A percentile compares a stretch with the other conserved stretches of the same genome.
phyloP scores from a whole-genome alignment of 192 early-diverging fungal species.

The Paraglomus occultum region DNA sequence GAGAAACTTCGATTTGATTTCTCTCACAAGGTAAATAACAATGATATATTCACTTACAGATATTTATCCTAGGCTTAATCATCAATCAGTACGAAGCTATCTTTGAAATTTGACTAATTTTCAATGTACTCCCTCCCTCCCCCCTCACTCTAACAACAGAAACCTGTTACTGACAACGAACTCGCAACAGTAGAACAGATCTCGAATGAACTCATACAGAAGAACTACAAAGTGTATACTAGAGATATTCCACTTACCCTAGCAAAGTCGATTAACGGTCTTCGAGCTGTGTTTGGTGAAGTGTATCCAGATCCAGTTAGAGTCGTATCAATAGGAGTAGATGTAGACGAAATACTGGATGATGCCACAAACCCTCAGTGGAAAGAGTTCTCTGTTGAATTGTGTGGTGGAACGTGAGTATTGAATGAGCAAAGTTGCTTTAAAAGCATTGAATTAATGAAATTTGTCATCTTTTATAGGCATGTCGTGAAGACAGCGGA shows the following conservation, averaged over 20 bases:
- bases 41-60: slow-evolving; percentile 5
- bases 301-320: slow-evolving; percentile 97
- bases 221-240: slow-evolving; percentile 73
- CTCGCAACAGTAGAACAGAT: slow-evolving; percentile 73
- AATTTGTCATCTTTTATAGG: slow-evolving; percentile 29
- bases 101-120: too few species aligned
- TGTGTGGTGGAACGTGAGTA: slow-evolving; percentile 92
- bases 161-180: slow-evolving; percentile 62
- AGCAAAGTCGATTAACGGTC: slow-evolving; percentile 85
- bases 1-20: slow-evolving; percentile 98
- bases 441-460: not conserved
- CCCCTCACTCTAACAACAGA: too few species aligned
- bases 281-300: slow-evolving; percentile 98
- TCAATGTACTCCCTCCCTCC: too few species aligned
- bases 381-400: slow-evolving; percentile 85
- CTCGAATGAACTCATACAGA: slow-evolving; percentile 72
- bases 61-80: slow-evolving; percentile 23
- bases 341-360: slow-evolving; percentile 81
- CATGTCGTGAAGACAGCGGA: slow-evolving; percentile 89
- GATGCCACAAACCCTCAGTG: slow-evolving; percentile 79
- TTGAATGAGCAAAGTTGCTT: not conserved
- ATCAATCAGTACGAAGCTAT: slow-evolving; percentile 33
- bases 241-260: slow-evolving; percentile 80
- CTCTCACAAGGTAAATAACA: slow-evolving; percentile 63
- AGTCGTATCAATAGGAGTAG: slow-evolving; percentile 89